Base-by-base conservation (phyloP, 345 rosid genomes). In the Microthlaspi erraticum region DNA sequence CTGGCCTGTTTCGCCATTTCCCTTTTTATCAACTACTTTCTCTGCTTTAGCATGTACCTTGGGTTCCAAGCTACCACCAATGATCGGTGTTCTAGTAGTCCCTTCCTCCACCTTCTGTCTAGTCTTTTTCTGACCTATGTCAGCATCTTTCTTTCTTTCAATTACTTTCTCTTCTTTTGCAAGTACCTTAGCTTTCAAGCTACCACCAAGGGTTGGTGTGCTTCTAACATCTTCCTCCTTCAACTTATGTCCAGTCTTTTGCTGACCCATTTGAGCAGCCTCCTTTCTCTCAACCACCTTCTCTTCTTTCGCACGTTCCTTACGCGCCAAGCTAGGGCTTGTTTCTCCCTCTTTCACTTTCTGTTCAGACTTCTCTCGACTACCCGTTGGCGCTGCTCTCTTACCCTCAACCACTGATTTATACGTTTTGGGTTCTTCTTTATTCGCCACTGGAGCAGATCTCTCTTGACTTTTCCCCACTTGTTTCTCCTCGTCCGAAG, bases 321-420 rank as follows among this genome's bases (percentile, higher is more conserved):
- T 60, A 3, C 34, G 12, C 0, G 14, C 17, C 23, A 75, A 18
- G 69, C 51, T 60, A 61, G 73, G 68, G 42, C 3, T 36, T 14
- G 31, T 50, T 61, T 68, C 70, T 54, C 53, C 31, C 4, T 58
- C 59, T 36, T 45, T 68, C 45, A 52, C 46, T 60, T 37, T 68
- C 19, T 33, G 51, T 52, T 60, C 70, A 17, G n/a, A 14, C 74
- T 53, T 75, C 29, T 45, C 64, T 29, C 7, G 51, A 38, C 16
- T 68, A 0, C 43, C 61, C 1, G 43, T 18, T 60, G 64, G 68
- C 29, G 9, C 19, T 0, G n/a, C 2, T 52, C 16, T 60, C 19
- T 68, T 75, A 60, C 79, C 74, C 70, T 61, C 79, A 68, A 68
- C 52, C 31, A 68, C 79, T 44, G 79, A 75, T 31, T 75, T 75